Evolutionary conservation across 805 yeast genomes (phyloP), one percentile per base, ranked within the genome.

Genomic region (Nakazawaea molendinolei): DNA sequence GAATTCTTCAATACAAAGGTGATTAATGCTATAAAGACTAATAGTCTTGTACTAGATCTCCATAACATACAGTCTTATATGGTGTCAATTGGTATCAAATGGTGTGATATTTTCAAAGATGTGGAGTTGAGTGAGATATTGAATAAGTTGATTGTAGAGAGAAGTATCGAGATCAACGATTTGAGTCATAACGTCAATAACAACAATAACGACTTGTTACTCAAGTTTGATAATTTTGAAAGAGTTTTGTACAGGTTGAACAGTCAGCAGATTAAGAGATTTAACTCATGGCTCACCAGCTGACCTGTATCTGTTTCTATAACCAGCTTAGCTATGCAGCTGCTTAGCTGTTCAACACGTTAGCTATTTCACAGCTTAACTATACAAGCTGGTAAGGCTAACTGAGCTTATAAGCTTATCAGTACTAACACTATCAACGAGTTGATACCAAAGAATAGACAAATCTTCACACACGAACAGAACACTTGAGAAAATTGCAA

Each of bases 21-120:
- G 15, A 56, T 83, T 21, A 89, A 87, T 50, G 94, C 95, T 23
- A 77, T 89, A 32, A 85, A 83, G 51, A 69, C 95, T 1, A 81
- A 76, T 43, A 74, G 94, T 1, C 55, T 55, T 1, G 60, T 71
- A 14, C 63, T 86, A n/a, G 90, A 86, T 49, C 52, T 86, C 19
- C 81, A 82, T 44, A 56, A 76, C 2, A 70, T 80, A 24, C 63
- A 71, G 36, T 72, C 87, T 0, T 72, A 83, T 47, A 92, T 74
- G 55, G 85, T 82, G 47, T 62, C 69, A 16, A 56, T 87, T 19
- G 81, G 81, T 5, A 76, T 79, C 36, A 76, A 79, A 48, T 90
- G 97, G 97, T 71, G 82, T 8, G 53, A 65, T 31, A 60, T 89
- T 57, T 85, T 80, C 52, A 71, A 67, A 16, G 92, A 86, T 52